Conservation (phyloP, 192 early-diverging fungal genomes). For the Umbelopsis ramanniana region DNA sequence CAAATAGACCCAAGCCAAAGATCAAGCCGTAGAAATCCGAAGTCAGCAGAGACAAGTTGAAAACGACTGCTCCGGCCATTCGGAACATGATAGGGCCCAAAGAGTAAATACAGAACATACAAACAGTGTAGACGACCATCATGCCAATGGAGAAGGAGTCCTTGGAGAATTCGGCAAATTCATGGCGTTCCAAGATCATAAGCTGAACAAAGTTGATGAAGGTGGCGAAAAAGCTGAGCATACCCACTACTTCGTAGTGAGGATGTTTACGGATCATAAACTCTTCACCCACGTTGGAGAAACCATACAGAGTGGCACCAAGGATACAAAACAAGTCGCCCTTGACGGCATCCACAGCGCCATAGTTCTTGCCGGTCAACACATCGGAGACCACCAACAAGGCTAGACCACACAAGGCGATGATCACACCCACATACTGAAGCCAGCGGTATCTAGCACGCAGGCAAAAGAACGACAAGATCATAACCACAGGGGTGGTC, state of each 20-base stretch:
- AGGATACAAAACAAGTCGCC: constrained; percentile 76
- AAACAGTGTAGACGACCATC: constrained; percentile 66
- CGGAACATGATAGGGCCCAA: constrained; percentile 75
- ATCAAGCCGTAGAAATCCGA: constrained; percentile 81
- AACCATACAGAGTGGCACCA: constrained; percentile 75
- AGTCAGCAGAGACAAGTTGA: constrained; percentile 78
- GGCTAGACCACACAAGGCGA: constrained; percentile 72
- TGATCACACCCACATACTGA: constrained; percentile 71
- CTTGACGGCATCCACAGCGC: constrained; percentile 57
- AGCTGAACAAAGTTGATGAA: constrained; percentile 77
- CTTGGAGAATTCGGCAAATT: constrained; percentile 41
- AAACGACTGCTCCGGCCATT: constrained; percentile 71
- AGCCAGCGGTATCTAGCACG: constrained; percentile 63
- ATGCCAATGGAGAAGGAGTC: constrained; percentile 51
- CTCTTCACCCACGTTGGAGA: constrained; percentile 76
- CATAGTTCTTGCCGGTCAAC: constrained; percentile 59
- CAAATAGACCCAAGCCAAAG: constrained; percentile 75
- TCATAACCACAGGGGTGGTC: constrained; percentile 75
- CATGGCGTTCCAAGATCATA: constrained; percentile 65
- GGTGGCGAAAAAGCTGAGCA: constrained; percentile 73
- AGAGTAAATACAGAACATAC: constrained; percentile 75
- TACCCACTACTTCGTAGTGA: constrained; percentile 76
- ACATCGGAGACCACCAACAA: constrained; percentile 71
- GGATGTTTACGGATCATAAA: constrained; percentile 74
- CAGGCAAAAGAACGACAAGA: constrained; percentile 70